Evolutionary conservation across 805 yeast species (phyloP), one percentile per base, ranked within the genome.

Genomic region (Nakazawaea peltata): DNA sequence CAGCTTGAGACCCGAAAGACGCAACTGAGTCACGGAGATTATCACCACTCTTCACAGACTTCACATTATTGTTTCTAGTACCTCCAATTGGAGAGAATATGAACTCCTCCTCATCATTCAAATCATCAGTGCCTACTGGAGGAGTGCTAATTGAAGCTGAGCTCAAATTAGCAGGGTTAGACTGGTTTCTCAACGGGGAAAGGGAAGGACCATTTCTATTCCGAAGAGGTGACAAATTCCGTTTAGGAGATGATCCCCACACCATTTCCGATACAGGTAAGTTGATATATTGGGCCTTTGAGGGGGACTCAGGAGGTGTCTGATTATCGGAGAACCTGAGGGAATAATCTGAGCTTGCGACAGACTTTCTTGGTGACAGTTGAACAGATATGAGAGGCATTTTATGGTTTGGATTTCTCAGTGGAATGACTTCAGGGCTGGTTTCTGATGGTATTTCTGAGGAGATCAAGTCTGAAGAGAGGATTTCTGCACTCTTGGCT

Each of bases 91-190:
- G 41, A 44, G 44, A 51, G 22, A 37, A 53, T n/a, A 43, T 42
- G 22, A 56, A 44, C 13, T 53, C 54, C 23, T 53, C 57, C 4
- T 40, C 45, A 11, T 34, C 40, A n/a, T n/a, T n/a, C n/a, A n/a
- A n/a, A n/a, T n/a, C n/a, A n/a, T n/a, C n/a, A n/a, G n/a, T n/a
- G n/a, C n/a, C n/a, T n/a, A n/a, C n/a, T n/a, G n/a, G n/a, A 37
- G 7, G 30, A 36, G 18, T 21, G 9, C 9, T 17, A 11, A 22
- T 8, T 13, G 6, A 19, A 2, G 36, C 19, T 13, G 32, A 15
- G 8, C 4, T 19, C n/a, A 32, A 4, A n/a, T 11, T 19, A 8
- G 15, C 16, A 3, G 34, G 4, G 12, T 15, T 19, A 17, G 28
- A n/a, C 12, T 32, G 36, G 18, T 37, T 34, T 28, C 34, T 39